Evolutionary conservation across 2,329 filamentous ascomycete species (phyloP), one percentile per base, ranked within the genome.

Genomic region (Fusarium siculi): DNA sequence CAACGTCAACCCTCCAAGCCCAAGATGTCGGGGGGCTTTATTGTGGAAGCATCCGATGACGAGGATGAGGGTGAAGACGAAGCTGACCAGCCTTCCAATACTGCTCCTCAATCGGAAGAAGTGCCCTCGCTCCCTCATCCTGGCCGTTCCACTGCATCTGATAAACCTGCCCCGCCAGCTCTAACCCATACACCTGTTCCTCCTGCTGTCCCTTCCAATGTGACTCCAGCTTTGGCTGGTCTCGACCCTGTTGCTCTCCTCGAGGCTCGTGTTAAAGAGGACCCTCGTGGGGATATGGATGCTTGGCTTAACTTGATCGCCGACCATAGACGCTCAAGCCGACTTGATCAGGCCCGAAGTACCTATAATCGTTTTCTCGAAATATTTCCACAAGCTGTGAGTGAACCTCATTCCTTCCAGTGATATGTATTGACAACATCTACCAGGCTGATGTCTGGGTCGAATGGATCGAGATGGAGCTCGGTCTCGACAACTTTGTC

Each of bases 371-470:
- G 94, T 42, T 98, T 98, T 81, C 87, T 98, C 74, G 90, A 93
- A 73, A 86, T 96, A 32, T 98, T 98, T 77, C 97, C 96, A 7
- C 92, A 94, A 80, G 92, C 95, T 76, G 96, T 98, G 90, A 89
- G 96, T 90, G 61, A 28, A 30, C 34, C 36, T 39, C 32, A 34
- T 40, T 19, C 12, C 30, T n/a, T 16, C 42, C 9, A 32, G 37
- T 68, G 42, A 42, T 25, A 42, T 46, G 23, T 56, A 68, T 76
- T 79, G 46, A 66, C 72, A 83, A 42, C 18, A 28, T 42, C 86
- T 50, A n/a, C 25, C 34, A 98, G 96, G 95, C 94, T 68, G 94
- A 97, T 71, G 89, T 97, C 80, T 99, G 95, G 95, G 91, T 95
- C 44, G 90, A 92, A 52, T 98, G 95, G 83, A 91, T 95, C 50